phyloP scores from a whole-genome alignment of 164 flowering plant genomes.

The Akebia trifoliata region DNA sequence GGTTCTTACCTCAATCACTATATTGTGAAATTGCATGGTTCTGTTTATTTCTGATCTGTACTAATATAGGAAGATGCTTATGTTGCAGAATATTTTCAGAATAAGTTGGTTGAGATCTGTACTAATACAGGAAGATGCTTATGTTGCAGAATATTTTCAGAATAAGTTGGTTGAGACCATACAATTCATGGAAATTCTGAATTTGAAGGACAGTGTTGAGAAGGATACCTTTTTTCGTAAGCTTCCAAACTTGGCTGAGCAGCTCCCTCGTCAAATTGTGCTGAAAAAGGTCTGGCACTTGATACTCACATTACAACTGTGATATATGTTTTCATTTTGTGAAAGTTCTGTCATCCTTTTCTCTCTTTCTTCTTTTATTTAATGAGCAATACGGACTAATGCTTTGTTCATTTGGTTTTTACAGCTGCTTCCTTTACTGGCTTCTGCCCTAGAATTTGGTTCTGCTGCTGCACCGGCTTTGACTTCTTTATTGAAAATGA shows the following conservation, averaged over 20 bases:
- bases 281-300: conserved; percentile 67
- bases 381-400: neutral
- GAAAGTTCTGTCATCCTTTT: neutral
- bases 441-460: conserved; percentile 96
- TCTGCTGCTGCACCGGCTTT: conserved; percentile 98
- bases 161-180: conserved; percentile 98
- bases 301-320: neutral
- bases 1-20: neutral
- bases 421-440: conserved; percentile 88
- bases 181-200: conserved; percentile 94
- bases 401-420: conserved; percentile 14
- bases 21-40: neutral
- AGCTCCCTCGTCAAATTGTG: conserved; percentile 93
- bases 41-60: neutral
- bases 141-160: conserved; percentile 87
- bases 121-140: conserved; percentile 10
- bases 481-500: conserved; percentile 90
- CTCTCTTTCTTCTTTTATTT: neutral
- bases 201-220: conserved; percentile 95
- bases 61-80: conserved; percentile 9
- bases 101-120: conserved; percentile 73
- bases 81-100: conserved; percentile 92
- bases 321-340: neutral
- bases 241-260: conserved; percentile 94
- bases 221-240: conserved; percentile 97